A percentile compares a stretch with the other conserved stretches of the same genome.
Evolutionary conservation across 805 yeast genomes (phyloP).

Genomic region (Nakazawaea ambrosiae): DNA sequence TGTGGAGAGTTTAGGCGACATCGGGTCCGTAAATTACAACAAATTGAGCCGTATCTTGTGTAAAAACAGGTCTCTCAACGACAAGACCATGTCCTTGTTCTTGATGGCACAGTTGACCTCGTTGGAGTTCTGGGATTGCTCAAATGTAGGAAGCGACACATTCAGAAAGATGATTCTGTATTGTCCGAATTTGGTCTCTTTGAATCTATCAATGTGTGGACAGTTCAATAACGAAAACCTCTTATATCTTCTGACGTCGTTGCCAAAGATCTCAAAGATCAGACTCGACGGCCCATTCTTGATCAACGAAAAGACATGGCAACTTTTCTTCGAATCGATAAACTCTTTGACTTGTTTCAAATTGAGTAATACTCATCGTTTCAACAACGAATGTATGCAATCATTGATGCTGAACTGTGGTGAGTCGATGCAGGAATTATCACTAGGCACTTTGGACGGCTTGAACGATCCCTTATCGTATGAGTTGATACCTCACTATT

Average conservation of each 20-base stretch:
- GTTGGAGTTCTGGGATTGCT: constrained; percentile 89
- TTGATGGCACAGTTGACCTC: constrained; percentile 48
- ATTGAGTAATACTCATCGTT: constrained; percentile 77
- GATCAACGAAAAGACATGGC: constrained; percentile 74
- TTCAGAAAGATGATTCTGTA: constrained; percentile 64
- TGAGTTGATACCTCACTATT: constrained; percentile 57
- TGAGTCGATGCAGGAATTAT: constrained; percentile 45
- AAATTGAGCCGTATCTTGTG: constrained; percentile 73
- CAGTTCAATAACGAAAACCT: constrained; percentile 76
- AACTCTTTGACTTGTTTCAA: constrained; percentile 55
- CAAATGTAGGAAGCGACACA: constrained; percentile 61
- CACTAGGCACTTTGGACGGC: constrained; percentile 68
- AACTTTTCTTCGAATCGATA: constrained; percentile 53
- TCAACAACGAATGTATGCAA: constrained; percentile 59
- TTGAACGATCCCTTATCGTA: constrained; percentile 50
- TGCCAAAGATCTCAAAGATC: constrained; percentile 46
- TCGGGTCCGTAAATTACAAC: constrained; percentile 65
- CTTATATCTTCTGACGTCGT: constrained; percentile 52
- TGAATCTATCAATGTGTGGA: constrained; percentile 89
- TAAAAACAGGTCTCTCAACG: constrained; percentile 73
- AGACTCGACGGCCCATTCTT: constrained; percentile 88
- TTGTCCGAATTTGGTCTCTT: constrained; percentile 63
- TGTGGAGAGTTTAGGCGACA: constrained; percentile 81
- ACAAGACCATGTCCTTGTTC: constrained; percentile 67
- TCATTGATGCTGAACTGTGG: constrained; percentile 57